A percentile compares a stretch with the other conserved stretches of the same genome.
Conservation (phyloP, 208 protist genomes). For the Trypanosoma grayi region DNA sequence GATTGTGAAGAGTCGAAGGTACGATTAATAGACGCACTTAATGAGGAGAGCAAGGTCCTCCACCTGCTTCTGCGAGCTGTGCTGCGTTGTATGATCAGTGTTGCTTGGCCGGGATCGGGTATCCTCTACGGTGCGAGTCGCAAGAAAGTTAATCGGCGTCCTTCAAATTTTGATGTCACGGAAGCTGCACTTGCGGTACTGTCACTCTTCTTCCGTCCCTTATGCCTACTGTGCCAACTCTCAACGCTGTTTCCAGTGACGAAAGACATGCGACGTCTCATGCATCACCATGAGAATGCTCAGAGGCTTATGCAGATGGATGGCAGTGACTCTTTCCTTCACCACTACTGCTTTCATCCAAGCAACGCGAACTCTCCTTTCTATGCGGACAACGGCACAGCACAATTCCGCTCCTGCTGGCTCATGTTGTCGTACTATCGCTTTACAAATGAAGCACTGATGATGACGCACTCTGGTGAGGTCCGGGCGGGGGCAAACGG, state of each 20-base stretch:
- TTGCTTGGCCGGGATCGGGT: conserved; percentile 81
- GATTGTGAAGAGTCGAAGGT: conserved; percentile 14
- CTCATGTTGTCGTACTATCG: conserved; percentile 79
- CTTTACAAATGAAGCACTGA: conserved; percentile 54
- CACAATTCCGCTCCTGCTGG: conserved; percentile 74
- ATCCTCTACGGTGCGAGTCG: conserved; percentile 52
- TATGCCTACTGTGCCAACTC: conserved; percentile 62
- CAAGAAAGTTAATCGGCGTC: conserved; percentile 19
- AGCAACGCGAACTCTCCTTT: conserved; percentile 30
- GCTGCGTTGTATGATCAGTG: conserved; percentile 58
- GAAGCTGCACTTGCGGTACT: conserved; percentile 42
- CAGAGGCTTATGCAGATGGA: conserved; percentile 45
- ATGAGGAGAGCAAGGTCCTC: conserved; percentile 51
- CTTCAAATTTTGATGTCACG: conserved; percentile 19
- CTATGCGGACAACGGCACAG: conserved; percentile 26
- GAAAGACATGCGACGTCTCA: conserved; percentile 38
- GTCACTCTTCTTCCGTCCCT: conserved; percentile 50
- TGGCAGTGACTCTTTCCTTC: conserved; percentile 44
- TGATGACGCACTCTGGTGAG: not conserved
- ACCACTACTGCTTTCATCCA: conserved; percentile 51
- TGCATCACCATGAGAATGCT: conserved; percentile 49
- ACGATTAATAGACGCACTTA: conserved; percentile 42
- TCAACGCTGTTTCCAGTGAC: conserved; percentile 59
- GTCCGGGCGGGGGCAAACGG: not conserved
- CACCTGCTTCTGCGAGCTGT: conserved; percentile 46